These are phyloP conservation scores for Fusarium transvaalense DNA, from an alignment of 2,329 filamentous ascomycete genomes.

Conservation along the genomic window DNA sequence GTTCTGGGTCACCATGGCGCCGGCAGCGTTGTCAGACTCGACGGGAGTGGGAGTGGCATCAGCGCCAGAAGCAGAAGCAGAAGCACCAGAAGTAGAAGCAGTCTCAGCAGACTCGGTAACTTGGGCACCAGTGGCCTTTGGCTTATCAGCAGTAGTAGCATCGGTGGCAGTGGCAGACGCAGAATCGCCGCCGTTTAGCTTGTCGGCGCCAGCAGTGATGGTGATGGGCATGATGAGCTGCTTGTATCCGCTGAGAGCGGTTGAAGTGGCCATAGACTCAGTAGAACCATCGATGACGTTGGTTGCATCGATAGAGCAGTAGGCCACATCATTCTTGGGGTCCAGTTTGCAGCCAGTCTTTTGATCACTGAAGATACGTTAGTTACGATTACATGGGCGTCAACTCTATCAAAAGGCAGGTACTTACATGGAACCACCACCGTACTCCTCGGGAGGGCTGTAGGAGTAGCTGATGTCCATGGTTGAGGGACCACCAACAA, in stretches of 20 bases:
- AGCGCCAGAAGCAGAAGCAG: constrained; percentile 25
- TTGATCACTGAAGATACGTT: constrained; percentile 31
- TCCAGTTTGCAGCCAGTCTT: constrained; percentile 46
- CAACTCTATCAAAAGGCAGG: neutral
- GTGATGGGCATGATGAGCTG: constrained; percentile 49
- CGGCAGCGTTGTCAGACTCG: constrained; percentile 49
- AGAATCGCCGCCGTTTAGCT: constrained; percentile 45
- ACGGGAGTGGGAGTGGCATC: constrained; percentile 35
- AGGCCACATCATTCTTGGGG: constrained; percentile 40
- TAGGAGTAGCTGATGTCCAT: constrained; percentile 12
- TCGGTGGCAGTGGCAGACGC: constrained; percentile 32
- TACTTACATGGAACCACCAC: constrained; percentile 39
- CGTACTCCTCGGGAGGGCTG: constrained; percentile 17
- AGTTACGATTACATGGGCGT: neutral
- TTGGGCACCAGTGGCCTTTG: constrained; percentile 32
- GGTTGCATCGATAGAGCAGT: constrained; percentile 39
- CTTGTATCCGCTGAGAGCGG: constrained; percentile 34
- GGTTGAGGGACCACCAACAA: constrained; percentile 36
- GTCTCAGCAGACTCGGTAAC: constrained; percentile 24
- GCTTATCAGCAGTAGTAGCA: constrained; percentile 34
- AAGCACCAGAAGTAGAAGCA: constrained; percentile 15
- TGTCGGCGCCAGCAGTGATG: constrained; percentile 56
- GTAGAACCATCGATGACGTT: constrained; percentile 3
- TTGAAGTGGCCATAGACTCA: constrained; percentile 4
- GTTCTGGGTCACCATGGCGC: constrained; percentile 52